A percentile compares a stretch with the other conserved stretches of the same genome.
These are phyloP conservation scores for Hevea brasiliensis DNA, from an alignment of 345 rosid species.

Conservation along the genomic window DNA sequence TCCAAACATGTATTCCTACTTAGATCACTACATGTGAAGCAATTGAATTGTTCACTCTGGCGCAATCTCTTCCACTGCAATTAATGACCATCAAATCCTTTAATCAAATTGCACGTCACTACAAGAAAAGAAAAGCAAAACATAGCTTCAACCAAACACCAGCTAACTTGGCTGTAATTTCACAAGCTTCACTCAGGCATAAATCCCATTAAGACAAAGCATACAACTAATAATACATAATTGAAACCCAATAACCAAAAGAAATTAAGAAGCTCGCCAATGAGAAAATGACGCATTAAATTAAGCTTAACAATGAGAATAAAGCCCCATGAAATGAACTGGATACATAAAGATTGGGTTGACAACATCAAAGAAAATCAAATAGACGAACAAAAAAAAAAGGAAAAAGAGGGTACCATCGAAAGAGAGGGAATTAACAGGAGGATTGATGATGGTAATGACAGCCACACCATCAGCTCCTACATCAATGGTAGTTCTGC, in stretches of 20 bases:
- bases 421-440: slow-evolving; percentile 82
- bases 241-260: neutral
- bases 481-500: slow-evolving; percentile 70
- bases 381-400: neutral
- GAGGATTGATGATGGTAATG: slow-evolving; percentile 81
- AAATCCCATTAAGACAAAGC: no score
- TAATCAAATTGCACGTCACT: no score
- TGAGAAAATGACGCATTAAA: neutral
- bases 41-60: no score
- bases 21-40: no score
- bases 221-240: no score
- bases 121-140: no score
- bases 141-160: no score
- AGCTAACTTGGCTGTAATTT: no score
- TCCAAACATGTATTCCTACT: no score
- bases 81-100: no score
- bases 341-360: neutral
- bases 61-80: no score
- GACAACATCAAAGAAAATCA: neutral
- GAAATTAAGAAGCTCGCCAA: neutral
- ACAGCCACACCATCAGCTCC: slow-evolving; percentile 90
- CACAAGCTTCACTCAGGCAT: no score
- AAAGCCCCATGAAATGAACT: neutral
- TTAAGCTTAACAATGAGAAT: neutral
- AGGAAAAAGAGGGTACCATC: slow-evolving; percentile 48